Percentiles rank a stretch among this genome's conserved stretches.
phyloP scores from a whole-genome alignment of 2,329 filamentous ascomycete species.

The Fonsecaea pugnacius region DNA sequence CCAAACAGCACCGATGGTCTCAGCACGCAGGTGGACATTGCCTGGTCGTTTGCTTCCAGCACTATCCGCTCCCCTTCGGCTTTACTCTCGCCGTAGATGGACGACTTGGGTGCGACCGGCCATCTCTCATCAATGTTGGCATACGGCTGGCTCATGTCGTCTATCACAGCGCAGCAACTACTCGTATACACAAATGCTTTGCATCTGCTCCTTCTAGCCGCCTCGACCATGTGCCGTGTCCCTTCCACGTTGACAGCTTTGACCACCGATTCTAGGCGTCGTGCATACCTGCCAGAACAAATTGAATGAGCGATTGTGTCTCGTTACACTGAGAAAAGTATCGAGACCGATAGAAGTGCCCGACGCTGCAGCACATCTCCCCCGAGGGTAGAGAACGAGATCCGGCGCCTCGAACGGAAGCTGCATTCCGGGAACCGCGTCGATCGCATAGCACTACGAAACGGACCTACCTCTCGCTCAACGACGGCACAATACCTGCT shows the following conservation, averaged over 20 bases:
- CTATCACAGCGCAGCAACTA: slow-evolving; percentile 59
- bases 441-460: neutral
- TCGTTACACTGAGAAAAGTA: slow-evolving; percentile 9
- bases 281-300: slow-evolving; percentile 38
- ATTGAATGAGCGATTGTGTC: slow-evolving; percentile 31
- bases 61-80: slow-evolving; percentile 50
- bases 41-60: slow-evolving; percentile 42
- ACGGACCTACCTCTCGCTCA: slow-evolving; percentile 41
- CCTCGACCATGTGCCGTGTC: slow-evolving; percentile 58
- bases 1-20: slow-evolving; percentile 52
- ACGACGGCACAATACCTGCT: slow-evolving; percentile 53
- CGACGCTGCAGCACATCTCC: neutral
- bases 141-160: slow-evolving; percentile 50
- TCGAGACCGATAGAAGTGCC: neutral
- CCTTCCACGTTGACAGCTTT: slow-evolving; percentile 60
- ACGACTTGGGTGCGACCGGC: slow-evolving; percentile 45
- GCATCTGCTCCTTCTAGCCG: slow-evolving; percentile 50
- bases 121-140: slow-evolving; percentile 48
- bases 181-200: slow-evolving; percentile 61
- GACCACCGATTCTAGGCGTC: slow-evolving; percentile 46
- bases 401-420: neutral
- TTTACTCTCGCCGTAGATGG: slow-evolving; percentile 52
- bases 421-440: neutral
- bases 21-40: slow-evolving; percentile 48
- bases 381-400: neutral